Evolutionary conservation across 495 filamentous ascomycete species (phyloP).

Genomic region (Neurospora sp.): DNA sequence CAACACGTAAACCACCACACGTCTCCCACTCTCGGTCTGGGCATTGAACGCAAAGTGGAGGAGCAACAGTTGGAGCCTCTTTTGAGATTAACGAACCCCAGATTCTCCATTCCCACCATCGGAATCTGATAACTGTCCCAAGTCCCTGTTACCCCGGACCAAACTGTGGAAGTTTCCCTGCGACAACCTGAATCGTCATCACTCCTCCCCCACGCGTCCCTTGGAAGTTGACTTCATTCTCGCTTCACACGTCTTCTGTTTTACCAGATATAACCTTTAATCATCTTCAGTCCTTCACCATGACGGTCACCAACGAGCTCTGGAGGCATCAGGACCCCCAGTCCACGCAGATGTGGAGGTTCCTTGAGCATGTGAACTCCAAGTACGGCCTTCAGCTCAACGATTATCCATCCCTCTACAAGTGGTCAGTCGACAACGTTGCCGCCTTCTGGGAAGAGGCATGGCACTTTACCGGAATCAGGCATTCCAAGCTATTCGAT

Average conservation of each 20-base stretch:
- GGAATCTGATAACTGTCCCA: background rate
- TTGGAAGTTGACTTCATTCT: background rate
- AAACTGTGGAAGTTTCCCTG: background rate
- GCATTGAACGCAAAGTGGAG: background rate
- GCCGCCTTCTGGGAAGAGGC: slow-evolving; percentile 75
- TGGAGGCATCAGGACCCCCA: slow-evolving; percentile 64
- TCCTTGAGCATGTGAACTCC: slow-evolving; percentile 56
- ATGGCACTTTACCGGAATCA: slow-evolving; percentile 72
- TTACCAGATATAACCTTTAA: background rate
- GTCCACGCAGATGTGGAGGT: slow-evolving; percentile 58
- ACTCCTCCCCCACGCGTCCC: background rate
- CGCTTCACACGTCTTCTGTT: background rate
- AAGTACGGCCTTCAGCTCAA: slow-evolving; percentile 54
- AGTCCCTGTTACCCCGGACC: background rate
- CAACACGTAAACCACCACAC: background rate
- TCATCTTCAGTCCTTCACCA: slow-evolving; percentile 4
- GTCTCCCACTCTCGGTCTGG: background rate
- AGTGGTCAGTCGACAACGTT: slow-evolving; percentile 74
- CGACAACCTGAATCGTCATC: background rate
- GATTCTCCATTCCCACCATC: background rate
- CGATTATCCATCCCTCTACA: slow-evolving; percentile 61
- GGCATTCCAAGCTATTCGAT: slow-evolving; percentile 52
- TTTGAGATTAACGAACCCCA: background rate
- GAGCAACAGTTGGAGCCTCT: background rate
- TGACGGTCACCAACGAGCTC: slow-evolving; percentile 39